phyloP scores from a whole-genome alignment of 2,329 filamentous ascomycete species.

The Triangularia verruculosa region DNA sequence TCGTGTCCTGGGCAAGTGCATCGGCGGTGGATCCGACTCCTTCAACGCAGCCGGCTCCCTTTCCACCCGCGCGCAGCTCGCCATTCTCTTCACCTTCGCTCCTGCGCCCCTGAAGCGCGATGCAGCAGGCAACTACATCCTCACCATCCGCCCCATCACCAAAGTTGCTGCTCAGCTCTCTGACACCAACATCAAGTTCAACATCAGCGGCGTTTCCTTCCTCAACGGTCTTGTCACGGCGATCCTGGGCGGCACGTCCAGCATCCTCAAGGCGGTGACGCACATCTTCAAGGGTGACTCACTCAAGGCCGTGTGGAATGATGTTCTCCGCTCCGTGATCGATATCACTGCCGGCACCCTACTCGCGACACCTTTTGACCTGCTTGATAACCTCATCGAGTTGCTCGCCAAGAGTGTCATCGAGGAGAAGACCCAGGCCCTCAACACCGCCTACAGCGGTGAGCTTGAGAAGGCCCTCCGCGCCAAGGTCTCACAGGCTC shows the following conservation, averaged over 20 bases:
- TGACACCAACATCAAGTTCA: constrained; percentile 16
- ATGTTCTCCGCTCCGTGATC: constrained; percentile 11
- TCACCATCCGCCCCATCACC: constrained; percentile 17
- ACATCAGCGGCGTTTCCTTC: constrained; percentile 13
- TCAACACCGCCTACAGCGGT: constrained; percentile 7
- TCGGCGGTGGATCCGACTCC: constrained; percentile 6
- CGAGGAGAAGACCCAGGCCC: constrained; percentile 13
- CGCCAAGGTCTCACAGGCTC: neutral
- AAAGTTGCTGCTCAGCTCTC: constrained; percentile 15
- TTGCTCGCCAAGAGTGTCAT: constrained; percentile 10
- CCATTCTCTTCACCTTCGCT: constrained; percentile 15
- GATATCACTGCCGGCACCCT: constrained; percentile 13
- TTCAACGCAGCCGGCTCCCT: constrained; percentile 10
- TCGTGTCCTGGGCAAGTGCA: constrained; percentile 9
- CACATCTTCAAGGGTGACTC: constrained; percentile 15
- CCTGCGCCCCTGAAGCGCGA: constrained; percentile 11
- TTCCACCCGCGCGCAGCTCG: constrained; percentile 11
- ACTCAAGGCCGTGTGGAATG: constrained; percentile 12
- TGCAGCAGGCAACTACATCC: constrained; percentile 13
- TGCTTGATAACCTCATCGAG: constrained; percentile 16
- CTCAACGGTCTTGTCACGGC: constrained; percentile 15
- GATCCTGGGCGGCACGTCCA: constrained; percentile 14
- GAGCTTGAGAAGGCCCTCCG: constrained; percentile 17
- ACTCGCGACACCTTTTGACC: constrained; percentile 13
- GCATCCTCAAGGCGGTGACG: constrained; percentile 13